These are phyloP conservation scores for Fraxinus quadrangulata DNA, from an alignment of 257 asterid species.

Conservation along the genomic window DNA sequence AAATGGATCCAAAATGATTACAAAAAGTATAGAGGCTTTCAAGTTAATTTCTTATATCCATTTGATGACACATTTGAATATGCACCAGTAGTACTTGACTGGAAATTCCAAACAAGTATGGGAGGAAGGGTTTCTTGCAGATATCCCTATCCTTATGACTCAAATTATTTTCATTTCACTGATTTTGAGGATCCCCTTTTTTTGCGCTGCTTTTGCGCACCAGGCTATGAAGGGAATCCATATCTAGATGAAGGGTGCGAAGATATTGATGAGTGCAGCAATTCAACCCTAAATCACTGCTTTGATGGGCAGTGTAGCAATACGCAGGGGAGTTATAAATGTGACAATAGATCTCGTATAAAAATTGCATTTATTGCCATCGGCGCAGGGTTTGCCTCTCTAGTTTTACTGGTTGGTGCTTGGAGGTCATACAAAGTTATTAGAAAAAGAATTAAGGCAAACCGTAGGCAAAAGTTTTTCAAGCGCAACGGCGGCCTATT, in stretches of 20 bases:
- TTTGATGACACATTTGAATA: background rate
- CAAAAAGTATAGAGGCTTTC: background rate
- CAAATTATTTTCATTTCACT: no score
- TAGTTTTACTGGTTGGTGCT: background rate
- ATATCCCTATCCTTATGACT: background rate
- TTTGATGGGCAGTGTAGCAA: background rate
- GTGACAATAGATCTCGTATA: background rate
- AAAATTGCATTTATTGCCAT: background rate
- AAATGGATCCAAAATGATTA: conserved; percentile 30
- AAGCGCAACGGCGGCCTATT: conserved; percentile 4
- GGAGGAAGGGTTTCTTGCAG: background rate
- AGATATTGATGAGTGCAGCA: conserved; percentile 1
- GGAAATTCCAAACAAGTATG: no score
- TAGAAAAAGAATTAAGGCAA: background rate
- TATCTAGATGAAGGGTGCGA: background rate
- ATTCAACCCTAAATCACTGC: background rate
- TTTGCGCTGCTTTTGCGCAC: no score
- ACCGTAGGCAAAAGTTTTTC: background rate
- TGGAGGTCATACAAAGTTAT: conserved; percentile 10
- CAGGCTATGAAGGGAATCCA: conserved; percentile 3
- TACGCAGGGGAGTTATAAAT: background rate
- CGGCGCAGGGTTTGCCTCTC: background rate
- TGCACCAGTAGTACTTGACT: background rate
- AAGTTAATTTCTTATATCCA: background rate
- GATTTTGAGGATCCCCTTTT: no score